These are phyloP conservation scores for Rhizophlyctis rosea DNA, from an alignment of 192 early-diverging fungal species.

Conservation along the genomic window DNA sequence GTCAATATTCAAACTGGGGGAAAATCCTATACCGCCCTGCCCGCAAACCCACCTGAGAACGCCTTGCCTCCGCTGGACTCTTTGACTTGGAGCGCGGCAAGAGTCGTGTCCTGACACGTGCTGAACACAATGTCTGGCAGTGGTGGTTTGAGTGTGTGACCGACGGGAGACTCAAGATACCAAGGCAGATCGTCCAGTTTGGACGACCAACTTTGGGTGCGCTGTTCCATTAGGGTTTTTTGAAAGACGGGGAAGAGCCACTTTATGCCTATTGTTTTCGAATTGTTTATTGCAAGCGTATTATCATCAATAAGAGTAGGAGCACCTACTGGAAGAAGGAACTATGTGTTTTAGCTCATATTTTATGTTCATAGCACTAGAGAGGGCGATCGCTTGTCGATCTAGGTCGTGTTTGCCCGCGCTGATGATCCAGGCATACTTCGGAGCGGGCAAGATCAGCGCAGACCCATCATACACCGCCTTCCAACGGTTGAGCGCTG, in stretches of 20 bases:
- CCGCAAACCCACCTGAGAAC: neutral
- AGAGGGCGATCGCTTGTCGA: conserved; percentile 22
- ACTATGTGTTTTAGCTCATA: conserved; percentile 18
- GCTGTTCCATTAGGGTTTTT: conserved; percentile 11
- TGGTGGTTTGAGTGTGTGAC: conserved; percentile 16
- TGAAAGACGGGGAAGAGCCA: conserved; percentile 35
- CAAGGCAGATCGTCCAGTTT: conserved; percentile 17
- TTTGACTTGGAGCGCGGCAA: conserved; percentile 22
- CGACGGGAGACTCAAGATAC: conserved; percentile 18
- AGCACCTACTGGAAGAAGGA: conserved; percentile 10
- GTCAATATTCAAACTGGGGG: neutral
- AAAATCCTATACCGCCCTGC: neutral
- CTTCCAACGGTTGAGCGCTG: too few species aligned
- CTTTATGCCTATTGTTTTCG: conserved; percentile 11
- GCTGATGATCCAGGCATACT: conserved; percentile 31
- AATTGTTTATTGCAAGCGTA: neutral
- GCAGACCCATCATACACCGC: too few species aligned
- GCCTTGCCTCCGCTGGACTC: conserved; percentile 1
- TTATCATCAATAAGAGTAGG: neutral
- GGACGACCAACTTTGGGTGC: neutral
- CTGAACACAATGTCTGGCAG: conserved; percentile 12
- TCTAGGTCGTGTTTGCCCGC: conserved; percentile 15
- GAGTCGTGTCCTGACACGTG: conserved; percentile 23
- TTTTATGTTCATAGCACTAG: conserved; percentile 1
- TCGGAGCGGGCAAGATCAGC: too few species aligned